Conservation (phyloP, 2,329 filamentous ascomycete species). For the Penicillium sp. region DNA sequence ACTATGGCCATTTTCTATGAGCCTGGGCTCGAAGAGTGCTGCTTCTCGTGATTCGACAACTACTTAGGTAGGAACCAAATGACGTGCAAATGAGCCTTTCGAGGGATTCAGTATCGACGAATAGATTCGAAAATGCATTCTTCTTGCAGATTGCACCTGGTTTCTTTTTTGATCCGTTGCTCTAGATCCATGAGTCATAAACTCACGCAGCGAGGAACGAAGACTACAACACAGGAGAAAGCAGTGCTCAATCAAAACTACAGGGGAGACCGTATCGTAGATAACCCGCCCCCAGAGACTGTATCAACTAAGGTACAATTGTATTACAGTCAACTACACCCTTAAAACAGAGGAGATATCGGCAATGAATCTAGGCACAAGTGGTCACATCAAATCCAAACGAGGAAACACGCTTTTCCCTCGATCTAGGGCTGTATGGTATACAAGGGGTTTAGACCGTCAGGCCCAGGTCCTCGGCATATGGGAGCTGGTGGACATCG, state of each 20-base stretch:
- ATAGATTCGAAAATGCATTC: no score
- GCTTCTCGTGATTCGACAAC: no score
- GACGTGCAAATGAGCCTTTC: no score
- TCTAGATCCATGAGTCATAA: not conserved
- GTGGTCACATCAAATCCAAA: slow-evolving; percentile 30
- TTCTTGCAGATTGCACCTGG: no score
- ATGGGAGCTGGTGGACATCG: slow-evolving; percentile 87
- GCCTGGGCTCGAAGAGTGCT: no score
- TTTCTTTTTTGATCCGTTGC: not conserved
- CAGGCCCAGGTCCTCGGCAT: slow-evolving; percentile 88
- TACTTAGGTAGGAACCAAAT: no score
- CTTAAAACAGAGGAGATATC: slow-evolving; percentile 36
- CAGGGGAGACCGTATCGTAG: not conserved
- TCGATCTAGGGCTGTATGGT: slow-evolving; percentile 38
- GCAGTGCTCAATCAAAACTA: no score
- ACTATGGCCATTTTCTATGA: no score
- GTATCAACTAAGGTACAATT: slow-evolving; percentile 37
- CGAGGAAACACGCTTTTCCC: slow-evolving; percentile 29
- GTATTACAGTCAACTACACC: slow-evolving; percentile 43
- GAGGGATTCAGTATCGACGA: no score
- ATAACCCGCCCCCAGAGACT: not conserved
- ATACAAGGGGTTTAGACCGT: slow-evolving; percentile 67
- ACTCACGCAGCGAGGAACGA: no score
- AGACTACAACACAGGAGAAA: no score
- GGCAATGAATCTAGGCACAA: slow-evolving; percentile 40